phyloP scores from a whole-genome alignment of 164 flowering plant species.

The Kalanchoe fedtschenkoi region DNA sequence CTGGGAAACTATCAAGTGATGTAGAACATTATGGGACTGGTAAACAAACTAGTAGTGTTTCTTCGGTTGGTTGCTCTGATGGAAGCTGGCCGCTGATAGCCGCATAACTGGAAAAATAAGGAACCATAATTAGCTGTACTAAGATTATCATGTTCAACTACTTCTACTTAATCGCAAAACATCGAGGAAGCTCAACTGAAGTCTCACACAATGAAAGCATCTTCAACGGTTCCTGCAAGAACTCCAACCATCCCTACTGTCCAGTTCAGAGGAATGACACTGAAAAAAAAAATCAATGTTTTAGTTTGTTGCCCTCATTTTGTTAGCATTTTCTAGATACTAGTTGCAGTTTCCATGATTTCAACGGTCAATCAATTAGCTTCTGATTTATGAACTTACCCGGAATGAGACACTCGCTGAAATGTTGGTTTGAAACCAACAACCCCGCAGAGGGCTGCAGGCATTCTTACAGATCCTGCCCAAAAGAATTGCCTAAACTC shows the following conservation, averaged over 20 bases:
- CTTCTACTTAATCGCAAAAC: background rate
- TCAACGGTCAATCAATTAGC: background rate
- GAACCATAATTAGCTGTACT: background rate
- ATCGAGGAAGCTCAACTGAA: conserved; percentile 5
- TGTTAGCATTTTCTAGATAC: background rate
- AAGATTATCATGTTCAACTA: background rate
- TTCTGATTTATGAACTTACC: conserved; percentile 42
- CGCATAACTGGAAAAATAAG: conserved; percentile 55
- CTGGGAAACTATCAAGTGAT: background rate
- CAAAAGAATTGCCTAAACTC: conserved; percentile 7
- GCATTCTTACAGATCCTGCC: conserved; percentile 80
- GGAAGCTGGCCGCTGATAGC: conserved; percentile 53
- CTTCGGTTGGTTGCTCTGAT: conserved; percentile 16
- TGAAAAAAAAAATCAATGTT: conserved; percentile 21
- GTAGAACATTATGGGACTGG: background rate
- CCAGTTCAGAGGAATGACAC: conserved; percentile 87
- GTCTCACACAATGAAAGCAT: conserved; percentile 69
- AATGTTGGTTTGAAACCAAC: conserved; percentile 88
- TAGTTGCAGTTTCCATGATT: background rate
- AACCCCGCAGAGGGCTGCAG: conserved; percentile 94
- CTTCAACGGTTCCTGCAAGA: conserved; percentile 78
- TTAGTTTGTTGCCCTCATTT: background rate
- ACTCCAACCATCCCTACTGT: conserved; percentile 94
- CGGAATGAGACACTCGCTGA: conserved; percentile 68
- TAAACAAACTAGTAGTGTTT: conserved; percentile 18